Conservation (phyloP, 345 rosid species). For the Syzygium aromaticum region DNA sequence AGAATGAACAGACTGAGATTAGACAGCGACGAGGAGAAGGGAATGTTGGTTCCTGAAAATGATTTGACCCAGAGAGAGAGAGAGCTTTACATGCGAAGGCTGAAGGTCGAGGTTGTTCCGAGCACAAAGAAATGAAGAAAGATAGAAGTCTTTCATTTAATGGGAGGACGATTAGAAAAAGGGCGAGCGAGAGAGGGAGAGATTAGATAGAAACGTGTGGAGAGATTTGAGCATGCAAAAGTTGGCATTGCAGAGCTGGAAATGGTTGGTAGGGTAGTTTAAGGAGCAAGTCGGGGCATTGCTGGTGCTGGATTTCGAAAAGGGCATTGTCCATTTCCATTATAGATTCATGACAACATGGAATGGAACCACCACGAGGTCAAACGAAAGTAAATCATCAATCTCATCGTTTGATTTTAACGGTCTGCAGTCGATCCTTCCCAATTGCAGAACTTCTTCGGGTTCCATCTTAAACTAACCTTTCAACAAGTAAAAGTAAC, state of each 20-base stretch:
- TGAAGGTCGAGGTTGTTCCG: neutral
- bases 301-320: neutral
- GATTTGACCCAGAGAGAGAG: neutral
- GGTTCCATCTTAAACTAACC: neutral
- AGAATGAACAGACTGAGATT: neutral
- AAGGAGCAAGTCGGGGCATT: neutral
- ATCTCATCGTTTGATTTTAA: neutral
- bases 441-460: neutral
- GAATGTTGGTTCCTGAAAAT: neutral
- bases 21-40: neutral
- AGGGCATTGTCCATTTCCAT: neutral
- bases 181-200: neutral
- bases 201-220: neutral
- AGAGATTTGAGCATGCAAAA: neutral
- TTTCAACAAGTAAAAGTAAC: neutral
- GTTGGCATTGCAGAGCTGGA: neutral
- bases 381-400: neutral
- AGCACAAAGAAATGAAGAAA: neutral
- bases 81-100: neutral
- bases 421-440: neutral
- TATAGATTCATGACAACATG: neutral
- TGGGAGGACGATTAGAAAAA: neutral
- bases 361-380: neutral
- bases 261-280: neutral
- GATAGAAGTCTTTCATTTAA: neutral